These are phyloP conservation scores for Pistacia vera DNA, from an alignment of 345 rosid genomes.

Conservation along the genomic window DNA sequence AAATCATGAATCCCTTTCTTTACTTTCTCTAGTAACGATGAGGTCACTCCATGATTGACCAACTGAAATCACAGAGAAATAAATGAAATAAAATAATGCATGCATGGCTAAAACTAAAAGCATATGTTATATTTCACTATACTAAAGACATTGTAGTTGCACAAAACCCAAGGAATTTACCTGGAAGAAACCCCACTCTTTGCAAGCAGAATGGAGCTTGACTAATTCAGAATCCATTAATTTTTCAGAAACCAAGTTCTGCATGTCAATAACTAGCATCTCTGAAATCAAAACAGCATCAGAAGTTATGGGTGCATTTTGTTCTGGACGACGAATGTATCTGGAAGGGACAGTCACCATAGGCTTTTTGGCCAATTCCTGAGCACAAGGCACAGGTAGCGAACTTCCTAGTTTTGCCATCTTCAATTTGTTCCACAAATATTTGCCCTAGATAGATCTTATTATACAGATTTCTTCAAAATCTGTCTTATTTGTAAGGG, in stretches of 20 bases:
- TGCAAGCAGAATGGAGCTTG: conserved; percentile 45
- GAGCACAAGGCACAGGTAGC: conserved; percentile 45
- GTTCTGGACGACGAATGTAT: conserved; percentile 35
- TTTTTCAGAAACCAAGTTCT: conserved; percentile 29
- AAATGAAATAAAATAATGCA: too few relatives aligned
- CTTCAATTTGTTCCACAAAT: background rate
- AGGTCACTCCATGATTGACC: conserved; percentile 23
- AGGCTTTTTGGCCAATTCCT: conserved; percentile 34
- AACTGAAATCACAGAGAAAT: conserved; percentile 2
- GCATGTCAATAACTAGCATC: conserved; percentile 44
- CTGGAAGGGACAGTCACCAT: conserved; percentile 33
- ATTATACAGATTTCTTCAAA: too few relatives aligned
- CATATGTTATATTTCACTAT: too few relatives aligned
- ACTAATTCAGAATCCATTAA: conserved; percentile 37
- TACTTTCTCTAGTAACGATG: conserved; percentile 18
- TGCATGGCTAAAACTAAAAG: too few relatives aligned
- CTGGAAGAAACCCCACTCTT: conserved; percentile 43
- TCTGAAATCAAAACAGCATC: conserved; percentile 6
- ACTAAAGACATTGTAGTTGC: too few relatives aligned
- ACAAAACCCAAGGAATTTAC: background rate
- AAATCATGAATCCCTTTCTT: conserved; percentile 21
- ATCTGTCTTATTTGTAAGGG: too few relatives aligned
- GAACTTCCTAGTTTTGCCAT: conserved; percentile 38
- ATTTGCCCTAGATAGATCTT: background rate
- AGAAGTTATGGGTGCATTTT: background rate